These are phyloP conservation scores for Microbotryum saponariae DNA, from an alignment of 1,284 basidiomycete genomes.

Conservation along the genomic window DNA sequence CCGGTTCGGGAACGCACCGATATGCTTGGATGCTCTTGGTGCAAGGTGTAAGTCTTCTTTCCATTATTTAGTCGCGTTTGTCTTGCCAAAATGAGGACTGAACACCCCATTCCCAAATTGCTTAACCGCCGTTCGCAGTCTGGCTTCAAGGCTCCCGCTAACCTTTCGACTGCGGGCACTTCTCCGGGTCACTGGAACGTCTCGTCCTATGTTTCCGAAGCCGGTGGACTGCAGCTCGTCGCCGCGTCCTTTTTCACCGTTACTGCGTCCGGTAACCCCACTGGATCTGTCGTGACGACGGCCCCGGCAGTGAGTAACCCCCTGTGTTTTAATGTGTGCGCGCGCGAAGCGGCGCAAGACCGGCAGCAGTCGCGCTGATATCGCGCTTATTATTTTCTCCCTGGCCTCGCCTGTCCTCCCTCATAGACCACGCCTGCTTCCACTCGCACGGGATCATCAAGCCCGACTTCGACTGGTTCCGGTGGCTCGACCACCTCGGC, in stretches of 20 bases:
- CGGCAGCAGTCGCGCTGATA: neutral
- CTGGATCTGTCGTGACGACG: too few relatives aligned
- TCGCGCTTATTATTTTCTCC: neutral
- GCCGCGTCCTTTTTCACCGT: slow-evolving; percentile 63
- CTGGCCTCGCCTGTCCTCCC: neutral
- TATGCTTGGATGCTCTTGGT: slow-evolving; percentile 60
- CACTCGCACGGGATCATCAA: slow-evolving; percentile 2
- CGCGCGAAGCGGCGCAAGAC: neutral
- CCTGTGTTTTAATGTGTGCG: too few relatives aligned
- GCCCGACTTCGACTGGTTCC: slow-evolving; percentile 1
- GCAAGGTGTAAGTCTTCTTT: slow-evolving; percentile 45
- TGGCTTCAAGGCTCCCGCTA: slow-evolving; percentile 55
- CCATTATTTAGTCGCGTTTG: too few relatives aligned
- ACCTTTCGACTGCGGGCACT: slow-evolving; percentile 48
- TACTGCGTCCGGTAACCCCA: neutral
- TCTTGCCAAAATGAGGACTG: too few relatives aligned
- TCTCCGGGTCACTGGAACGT: slow-evolving; percentile 51
- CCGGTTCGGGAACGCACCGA: slow-evolving; percentile 37
- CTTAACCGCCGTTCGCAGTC: slow-evolving; percentile 17
- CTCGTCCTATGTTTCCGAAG: slow-evolving; percentile 36
- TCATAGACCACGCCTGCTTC: too few relatives aligned
- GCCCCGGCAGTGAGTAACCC: too few relatives aligned
- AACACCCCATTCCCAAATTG: too few relatives aligned
- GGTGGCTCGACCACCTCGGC: neutral
- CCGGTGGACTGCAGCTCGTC: slow-evolving; percentile 40